Conservation (phyloP, 805 yeast genomes). For the Metschnikowia aberdeeniae region DNA sequence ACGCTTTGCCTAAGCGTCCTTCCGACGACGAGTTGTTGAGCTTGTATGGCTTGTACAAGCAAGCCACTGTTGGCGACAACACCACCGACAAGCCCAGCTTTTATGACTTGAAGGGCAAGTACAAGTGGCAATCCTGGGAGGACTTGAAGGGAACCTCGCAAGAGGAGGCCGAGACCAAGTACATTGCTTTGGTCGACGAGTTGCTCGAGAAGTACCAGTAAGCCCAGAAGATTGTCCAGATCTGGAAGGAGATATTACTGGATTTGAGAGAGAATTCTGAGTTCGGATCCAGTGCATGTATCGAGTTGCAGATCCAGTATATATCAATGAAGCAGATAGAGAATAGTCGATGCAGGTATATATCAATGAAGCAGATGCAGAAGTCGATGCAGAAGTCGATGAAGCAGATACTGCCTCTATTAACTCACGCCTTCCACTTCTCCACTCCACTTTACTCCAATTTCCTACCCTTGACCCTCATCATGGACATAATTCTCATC, state of each 20-base stretch:
- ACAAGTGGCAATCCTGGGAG: slow-evolving; percentile 98
- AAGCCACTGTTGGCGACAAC: slow-evolving; percentile 96
- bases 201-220: slow-evolving; percentile 46
- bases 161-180: slow-evolving; percentile 85
- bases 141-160: slow-evolving; percentile 78
- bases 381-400: too few relatives aligned
- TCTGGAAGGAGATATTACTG: background rate
- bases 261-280: background rate
- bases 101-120: slow-evolving; percentile 90
- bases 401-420: too few relatives aligned
- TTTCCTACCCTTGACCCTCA: background rate
- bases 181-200: slow-evolving; percentile 65
- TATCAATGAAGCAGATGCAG: too few relatives aligned
- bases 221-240: background rate
- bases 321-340: too few relatives aligned
- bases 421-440: background rate
- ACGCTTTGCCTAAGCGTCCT: slow-evolving; percentile 72
- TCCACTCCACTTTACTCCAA: background rate
- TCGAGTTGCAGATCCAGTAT: too few relatives aligned
- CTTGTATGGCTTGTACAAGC: slow-evolving; percentile 91
- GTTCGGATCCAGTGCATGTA: too few relatives aligned
- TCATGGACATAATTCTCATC: slow-evolving; percentile 5
- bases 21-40: slow-evolving; percentile 79
- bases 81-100: slow-evolving; percentile 81
- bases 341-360: too few relatives aligned